Conservation (phyloP, 73 alveolate species). For the Durusdinium trenchii region DNA sequence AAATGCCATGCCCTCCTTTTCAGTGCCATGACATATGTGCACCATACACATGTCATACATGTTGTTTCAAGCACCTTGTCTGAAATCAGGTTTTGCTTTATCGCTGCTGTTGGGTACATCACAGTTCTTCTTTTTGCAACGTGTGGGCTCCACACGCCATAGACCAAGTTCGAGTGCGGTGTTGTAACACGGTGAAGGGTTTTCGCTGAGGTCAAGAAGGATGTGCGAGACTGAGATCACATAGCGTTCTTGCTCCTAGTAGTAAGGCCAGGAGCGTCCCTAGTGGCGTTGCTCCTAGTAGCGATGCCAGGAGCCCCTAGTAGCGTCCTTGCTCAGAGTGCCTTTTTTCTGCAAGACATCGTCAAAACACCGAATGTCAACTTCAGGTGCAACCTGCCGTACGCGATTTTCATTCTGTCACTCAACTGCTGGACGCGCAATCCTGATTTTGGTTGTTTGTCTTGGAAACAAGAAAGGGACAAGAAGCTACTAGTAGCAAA, state of each 20-base stretch:
- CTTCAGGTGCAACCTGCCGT: conserved; percentile 76
- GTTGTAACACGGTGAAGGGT: not conserved
- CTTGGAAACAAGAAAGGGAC: too few relatives aligned
- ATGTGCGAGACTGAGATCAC: not conserved
- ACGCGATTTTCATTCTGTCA: conserved; percentile 2
- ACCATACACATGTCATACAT: too few relatives aligned
- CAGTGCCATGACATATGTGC: too few relatives aligned
- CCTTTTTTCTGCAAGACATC: not conserved
- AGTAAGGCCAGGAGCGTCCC: not conserved
- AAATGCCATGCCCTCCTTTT: too few relatives aligned
- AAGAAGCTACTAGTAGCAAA: too few relatives aligned
- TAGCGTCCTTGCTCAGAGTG: not conserved
- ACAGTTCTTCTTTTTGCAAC: not conserved
- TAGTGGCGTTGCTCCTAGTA: not conserved
- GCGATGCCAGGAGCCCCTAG: not conserved
- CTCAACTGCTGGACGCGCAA: conserved; percentile 51
- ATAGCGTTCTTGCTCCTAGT: not conserved
- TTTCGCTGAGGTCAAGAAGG: conserved; percentile 34
- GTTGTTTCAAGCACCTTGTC: too few relatives aligned
- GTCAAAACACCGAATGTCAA: not conserved
- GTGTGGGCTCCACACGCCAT: not conserved
- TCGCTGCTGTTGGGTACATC: not conserved
- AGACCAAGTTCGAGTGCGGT: not conserved
- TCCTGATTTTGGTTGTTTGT: not conserved
- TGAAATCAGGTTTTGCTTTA: conserved; percentile 6